Evolutionary conservation across 2,329 filamentous ascomycete genomes (phyloP).

Genomic region (Verticillium alfalfae): DNA sequence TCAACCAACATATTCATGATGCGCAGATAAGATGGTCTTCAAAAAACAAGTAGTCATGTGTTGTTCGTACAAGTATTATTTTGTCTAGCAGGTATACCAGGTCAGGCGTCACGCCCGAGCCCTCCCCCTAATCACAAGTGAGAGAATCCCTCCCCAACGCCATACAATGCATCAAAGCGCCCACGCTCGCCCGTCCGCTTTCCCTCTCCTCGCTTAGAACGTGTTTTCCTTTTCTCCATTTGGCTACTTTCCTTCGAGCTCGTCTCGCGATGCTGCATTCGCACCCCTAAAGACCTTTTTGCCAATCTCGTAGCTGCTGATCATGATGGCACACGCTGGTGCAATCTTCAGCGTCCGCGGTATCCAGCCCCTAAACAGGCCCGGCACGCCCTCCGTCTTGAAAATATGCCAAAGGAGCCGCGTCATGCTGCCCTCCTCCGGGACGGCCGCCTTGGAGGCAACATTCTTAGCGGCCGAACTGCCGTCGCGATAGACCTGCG

Average conservation of each 20-base stretch:
- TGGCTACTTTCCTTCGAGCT: slow-evolving; percentile 10
- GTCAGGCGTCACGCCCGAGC: not conserved
- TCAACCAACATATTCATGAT: not conserved
- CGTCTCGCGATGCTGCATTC: slow-evolving; percentile 48
- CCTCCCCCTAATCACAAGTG: not conserved
- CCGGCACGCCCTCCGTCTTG: slow-evolving; percentile 71
- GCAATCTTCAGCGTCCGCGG: slow-evolving; percentile 91
- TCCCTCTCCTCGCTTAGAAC: not conserved
- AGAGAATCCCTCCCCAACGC: not conserved
- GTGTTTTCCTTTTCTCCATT: no score
- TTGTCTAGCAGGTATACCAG: slow-evolving; percentile 2
- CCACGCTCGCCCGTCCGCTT: not conserved
- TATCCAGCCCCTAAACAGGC: slow-evolving; percentile 87
- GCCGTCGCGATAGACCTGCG: slow-evolving; percentile 71
- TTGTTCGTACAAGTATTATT: slow-evolving; percentile 1
- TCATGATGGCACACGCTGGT: slow-evolving; percentile 98
- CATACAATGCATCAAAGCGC: slow-evolving; percentile 2
- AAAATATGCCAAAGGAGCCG: slow-evolving; percentile 89
- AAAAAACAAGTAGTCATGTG: not conserved
- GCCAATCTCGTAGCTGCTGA: slow-evolving; percentile 93
- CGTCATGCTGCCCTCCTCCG: slow-evolving; percentile 74
- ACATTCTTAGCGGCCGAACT: slow-evolving; percentile 23
- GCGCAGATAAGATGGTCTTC: not conserved
- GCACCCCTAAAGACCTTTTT: slow-evolving; percentile 78
- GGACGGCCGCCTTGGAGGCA: slow-evolving; percentile 32